Conservation (phyloP, 140 eudicot genomes). For the Bidens hawaiensis region DNA sequence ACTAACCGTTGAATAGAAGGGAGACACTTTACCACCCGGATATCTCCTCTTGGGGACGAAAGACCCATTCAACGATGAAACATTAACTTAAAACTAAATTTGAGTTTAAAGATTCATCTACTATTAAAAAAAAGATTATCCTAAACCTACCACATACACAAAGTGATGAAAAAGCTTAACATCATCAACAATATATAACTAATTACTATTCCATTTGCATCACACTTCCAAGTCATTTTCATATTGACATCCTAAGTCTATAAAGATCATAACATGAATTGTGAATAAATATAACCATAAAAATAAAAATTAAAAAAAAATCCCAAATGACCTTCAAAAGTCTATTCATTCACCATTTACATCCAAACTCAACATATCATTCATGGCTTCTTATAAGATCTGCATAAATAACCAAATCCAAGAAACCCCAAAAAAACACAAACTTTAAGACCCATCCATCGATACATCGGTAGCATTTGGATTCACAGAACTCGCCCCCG, state of each 20-base stretch:
- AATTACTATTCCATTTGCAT: no score
- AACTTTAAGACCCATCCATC: constrained; percentile 59
- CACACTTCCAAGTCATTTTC: neutral
- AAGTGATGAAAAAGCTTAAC: no score
- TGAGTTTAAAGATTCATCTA: no score
- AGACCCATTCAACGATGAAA: no score
- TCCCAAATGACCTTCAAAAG: constrained; percentile 24
- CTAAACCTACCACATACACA: no score
- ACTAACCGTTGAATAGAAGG: no score
- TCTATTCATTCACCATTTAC: constrained; percentile 35
- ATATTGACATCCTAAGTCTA: no score
- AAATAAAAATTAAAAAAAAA: constrained; percentile 9
- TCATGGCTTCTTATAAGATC: constrained; percentile 34
- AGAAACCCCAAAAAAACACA: constrained; percentile 12
- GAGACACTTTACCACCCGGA: no score
- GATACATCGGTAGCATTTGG: constrained; percentile 49
- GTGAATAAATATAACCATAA: neutral
- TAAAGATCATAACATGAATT: neutral
- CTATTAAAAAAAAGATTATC: no score
- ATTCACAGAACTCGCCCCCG: constrained; percentile 27
- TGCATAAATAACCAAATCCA: constrained; percentile 30
- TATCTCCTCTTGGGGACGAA: no score
- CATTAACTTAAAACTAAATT: no score
- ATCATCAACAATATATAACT: no score
- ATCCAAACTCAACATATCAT: constrained; percentile 24